These are phyloP conservation scores for Exidia glandulosa DNA, from an alignment of 768 basidiomycete species.

Conservation along the genomic window DNA sequence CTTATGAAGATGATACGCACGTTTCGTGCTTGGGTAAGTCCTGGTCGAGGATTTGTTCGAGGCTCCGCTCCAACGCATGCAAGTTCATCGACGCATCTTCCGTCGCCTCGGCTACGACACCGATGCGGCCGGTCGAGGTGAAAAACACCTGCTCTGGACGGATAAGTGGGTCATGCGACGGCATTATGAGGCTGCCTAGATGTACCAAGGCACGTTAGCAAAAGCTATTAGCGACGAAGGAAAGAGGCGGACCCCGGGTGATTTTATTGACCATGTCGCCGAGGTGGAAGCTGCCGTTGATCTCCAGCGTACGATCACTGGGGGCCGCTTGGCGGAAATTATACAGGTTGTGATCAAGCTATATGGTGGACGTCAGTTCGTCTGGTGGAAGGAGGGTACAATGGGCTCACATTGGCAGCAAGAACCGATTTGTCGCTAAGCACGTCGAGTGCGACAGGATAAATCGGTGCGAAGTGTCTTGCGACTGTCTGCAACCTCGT, in stretches of 20 bases:
- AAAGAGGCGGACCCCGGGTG: conserved; percentile 38
- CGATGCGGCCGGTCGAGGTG: conserved; percentile 70
- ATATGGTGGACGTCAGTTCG: neutral
- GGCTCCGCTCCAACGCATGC: conserved; percentile 64
- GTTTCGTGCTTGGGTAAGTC: conserved; percentile 47
- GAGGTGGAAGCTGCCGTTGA: conserved; percentile 59
- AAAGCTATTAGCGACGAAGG: neutral
- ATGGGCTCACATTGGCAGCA: conserved; percentile 57
- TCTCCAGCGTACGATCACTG: conserved; percentile 40
- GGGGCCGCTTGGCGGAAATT: conserved; percentile 42
- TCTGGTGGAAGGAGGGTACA: conserved; percentile 4
- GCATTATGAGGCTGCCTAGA: conserved; percentile 44
- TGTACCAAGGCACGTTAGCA: neutral
- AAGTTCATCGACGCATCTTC: conserved; percentile 46
- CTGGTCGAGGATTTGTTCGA: conserved; percentile 45
- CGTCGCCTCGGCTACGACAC: conserved; percentile 52
- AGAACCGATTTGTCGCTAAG: conserved; percentile 46
- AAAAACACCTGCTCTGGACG: conserved; percentile 58
- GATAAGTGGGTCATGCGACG: conserved; percentile 30
- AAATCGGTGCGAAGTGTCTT: conserved; percentile 65
- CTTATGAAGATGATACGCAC: conserved; percentile 26
- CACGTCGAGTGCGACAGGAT: conserved; percentile 58
- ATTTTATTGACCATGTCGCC: conserved; percentile 75
- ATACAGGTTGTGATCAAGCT: conserved; percentile 62
- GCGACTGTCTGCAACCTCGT: conserved; percentile 43